Conservation (phyloP, 2,329 filamentous ascomycete genomes). For the Magnaporthiopsis rhizophila region DNA sequence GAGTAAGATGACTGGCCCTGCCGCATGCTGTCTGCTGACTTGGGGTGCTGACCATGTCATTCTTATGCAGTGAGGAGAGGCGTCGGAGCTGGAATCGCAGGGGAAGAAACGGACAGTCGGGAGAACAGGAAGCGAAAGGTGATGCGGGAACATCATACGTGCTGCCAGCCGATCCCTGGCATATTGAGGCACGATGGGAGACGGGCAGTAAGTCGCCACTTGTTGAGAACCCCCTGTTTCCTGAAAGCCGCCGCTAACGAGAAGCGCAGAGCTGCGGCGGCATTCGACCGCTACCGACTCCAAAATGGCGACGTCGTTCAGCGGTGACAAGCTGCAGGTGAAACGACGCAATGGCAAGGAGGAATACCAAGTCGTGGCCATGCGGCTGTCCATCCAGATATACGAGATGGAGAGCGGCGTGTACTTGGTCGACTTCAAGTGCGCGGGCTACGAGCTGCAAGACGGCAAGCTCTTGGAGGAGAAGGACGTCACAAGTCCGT, state of each 20-base stretch:
- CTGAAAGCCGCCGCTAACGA: background rate
- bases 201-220: slow-evolving; percentile 64
- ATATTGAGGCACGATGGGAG: slow-evolving; percentile 82
- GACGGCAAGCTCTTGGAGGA: slow-evolving; percentile 73
- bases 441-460: slow-evolving; percentile 82
- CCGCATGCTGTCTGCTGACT: slow-evolving; percentile 24
- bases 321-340: slow-evolving; percentile 34
- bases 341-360: slow-evolving; percentile 33
- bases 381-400: slow-evolving; percentile 93
- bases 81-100: slow-evolving; percentile 14
- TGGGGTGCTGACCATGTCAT: background rate
- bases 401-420: slow-evolving; percentile 90
- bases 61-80: slow-evolving; percentile 16
- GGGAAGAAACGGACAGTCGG: background rate
- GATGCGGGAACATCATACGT: slow-evolving; percentile 53
- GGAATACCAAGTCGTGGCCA: slow-evolving; percentile 65
- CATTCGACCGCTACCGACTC: slow-evolving; percentile 25
- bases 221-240: background rate
- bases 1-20: slow-evolving; percentile 23
- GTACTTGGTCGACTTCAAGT: slow-evolving; percentile 97
- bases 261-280: slow-evolving; percentile 30
- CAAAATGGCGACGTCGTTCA: slow-evolving; percentile 8
- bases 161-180: slow-evolving; percentile 91
- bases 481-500: slow-evolving; percentile 91
- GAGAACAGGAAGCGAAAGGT: slow-evolving; percentile 34